Conservation (phyloP, 2,329 filamentous ascomycete species). For the Hymenoscyphus salicellus region DNA sequence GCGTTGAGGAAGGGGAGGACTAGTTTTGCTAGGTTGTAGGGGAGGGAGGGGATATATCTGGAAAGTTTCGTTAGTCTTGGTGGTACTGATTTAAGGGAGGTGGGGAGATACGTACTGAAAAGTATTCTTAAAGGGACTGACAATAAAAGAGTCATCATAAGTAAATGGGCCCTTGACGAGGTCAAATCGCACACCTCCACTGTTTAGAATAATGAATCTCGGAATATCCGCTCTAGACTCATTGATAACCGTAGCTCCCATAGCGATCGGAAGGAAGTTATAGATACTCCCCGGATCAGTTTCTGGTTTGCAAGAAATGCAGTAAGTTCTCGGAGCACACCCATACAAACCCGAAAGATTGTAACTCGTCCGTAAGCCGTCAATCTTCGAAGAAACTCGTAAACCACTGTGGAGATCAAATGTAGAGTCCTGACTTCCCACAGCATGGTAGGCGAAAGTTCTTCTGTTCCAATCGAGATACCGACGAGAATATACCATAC, state of each 20-base stretch:
- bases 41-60: slow-evolving; percentile 56
- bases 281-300: slow-evolving; percentile 44
- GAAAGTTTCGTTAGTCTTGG: not conserved
- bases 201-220: slow-evolving; percentile 75
- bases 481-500: slow-evolving; percentile 60
- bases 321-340: slow-evolving; percentile 74
- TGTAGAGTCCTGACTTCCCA: slow-evolving; percentile 62
- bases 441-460: slow-evolving; percentile 72
- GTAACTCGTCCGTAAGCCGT: slow-evolving; percentile 63
- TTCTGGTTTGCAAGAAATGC: slow-evolving; percentile 75
- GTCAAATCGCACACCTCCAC: slow-evolving; percentile 87
- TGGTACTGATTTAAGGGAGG: not conserved
- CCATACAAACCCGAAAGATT: slow-evolving; percentile 70
- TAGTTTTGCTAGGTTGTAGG: slow-evolving; percentile 42
- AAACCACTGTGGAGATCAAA: slow-evolving; percentile 73
- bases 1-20: not conserved
- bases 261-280: not conserved
- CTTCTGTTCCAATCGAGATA: slow-evolving; percentile 92
- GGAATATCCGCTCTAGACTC: slow-evolving; percentile 46
- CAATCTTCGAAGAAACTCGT: slow-evolving; percentile 67
- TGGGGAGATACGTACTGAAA: slow-evolving; percentile 65
- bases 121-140: slow-evolving; percentile 80
- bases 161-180: slow-evolving; percentile 90
- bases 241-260: not conserved
- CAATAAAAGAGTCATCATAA: slow-evolving; percentile 74